Base-by-base conservation (phyloP, 140 eudicot genomes). In the Oenanthe javanica region DNA sequence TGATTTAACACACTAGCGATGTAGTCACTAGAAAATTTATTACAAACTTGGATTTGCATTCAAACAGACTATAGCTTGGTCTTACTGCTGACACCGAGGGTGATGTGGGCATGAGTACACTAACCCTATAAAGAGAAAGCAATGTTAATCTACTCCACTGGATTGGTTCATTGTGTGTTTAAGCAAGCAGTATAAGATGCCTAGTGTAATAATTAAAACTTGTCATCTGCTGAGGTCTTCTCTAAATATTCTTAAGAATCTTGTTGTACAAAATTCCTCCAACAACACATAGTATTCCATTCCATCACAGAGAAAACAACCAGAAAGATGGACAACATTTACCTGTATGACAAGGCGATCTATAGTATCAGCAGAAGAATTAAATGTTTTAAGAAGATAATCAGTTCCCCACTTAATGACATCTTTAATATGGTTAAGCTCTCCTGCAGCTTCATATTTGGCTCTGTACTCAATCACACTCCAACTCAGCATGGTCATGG, bases 401-500 rank as follows among this genome's bases (percentile, higher is more conserved):
- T 94, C 98, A 51, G 93, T 85, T 31, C 97, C 98, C 98, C 97
- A 94, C 86, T 90, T 94, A 52, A 94, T 90, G 25, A 86, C 82
- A 10, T 94, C 98, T 83, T 91, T 94, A 78, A 91, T 96, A 84
- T 91, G 98, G 73, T 78, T 84, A 38, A 94, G 93, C 83, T 94
- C 98, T 63, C 98, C 97, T 9, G 97, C 97, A 79, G 92, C 91
- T 89, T 94, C 97, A 77, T 88, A 91, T 79, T 91, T 94, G 9
- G 90, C 97, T 52, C 90, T 89, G 82, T 94, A 94, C 81, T 94
- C 97, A 14, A 94, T 90, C 85, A 91, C 97, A 51, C 98, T 91
- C 98, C 97, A 94, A 80, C 98, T 94, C 87, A 94, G 88, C 96
- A 94, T 90, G 54, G 98, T 94, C 93, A 94, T 87, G 8, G 98